phyloP scores from a whole-genome alignment of 2,329 filamentous ascomycete genomes.

The Phialophora tarda region DNA sequence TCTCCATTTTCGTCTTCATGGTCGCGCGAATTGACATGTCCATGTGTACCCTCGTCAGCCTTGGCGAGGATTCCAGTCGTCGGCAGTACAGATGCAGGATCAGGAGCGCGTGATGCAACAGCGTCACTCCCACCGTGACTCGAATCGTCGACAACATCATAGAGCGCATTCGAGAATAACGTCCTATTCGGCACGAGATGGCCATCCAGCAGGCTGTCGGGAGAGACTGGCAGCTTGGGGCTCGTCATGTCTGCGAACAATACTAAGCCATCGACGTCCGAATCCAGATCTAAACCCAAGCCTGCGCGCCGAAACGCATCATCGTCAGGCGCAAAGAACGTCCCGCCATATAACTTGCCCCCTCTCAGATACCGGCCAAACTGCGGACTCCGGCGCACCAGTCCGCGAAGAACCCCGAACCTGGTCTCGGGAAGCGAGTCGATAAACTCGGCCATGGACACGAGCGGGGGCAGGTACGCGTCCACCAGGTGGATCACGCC shows the following conservation, averaged over 20 bases:
- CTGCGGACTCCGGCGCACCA: background rate
- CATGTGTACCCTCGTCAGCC: too few relatives aligned
- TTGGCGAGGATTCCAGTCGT: too few relatives aligned
- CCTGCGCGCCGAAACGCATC: background rate
- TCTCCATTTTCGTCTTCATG: too few relatives aligned
- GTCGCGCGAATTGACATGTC: too few relatives aligned
- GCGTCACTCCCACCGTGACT: too few relatives aligned
- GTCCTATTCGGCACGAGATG: constrained; percentile 9
- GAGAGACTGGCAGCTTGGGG: too few relatives aligned
- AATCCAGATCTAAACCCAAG: background rate
- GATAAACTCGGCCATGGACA: background rate
- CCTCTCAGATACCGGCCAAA: background rate
- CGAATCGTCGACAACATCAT: background rate
- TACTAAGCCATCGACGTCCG: too few relatives aligned
- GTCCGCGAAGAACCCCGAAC: background rate
- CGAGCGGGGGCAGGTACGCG: background rate
- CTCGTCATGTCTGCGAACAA: too few relatives aligned
- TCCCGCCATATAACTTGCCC: background rate
- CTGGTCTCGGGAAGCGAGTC: background rate
- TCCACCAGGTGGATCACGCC: constrained; percentile 5
- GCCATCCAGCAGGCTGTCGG: background rate
- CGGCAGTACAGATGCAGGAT: too few relatives aligned
- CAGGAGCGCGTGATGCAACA: too few relatives aligned
- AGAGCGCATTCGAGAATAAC: constrained; percentile 10
- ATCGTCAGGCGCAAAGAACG: constrained; percentile 3